phyloP scores from a whole-genome alignment of 78 protist species.

The Paratrimastix pyriformis region DNA sequence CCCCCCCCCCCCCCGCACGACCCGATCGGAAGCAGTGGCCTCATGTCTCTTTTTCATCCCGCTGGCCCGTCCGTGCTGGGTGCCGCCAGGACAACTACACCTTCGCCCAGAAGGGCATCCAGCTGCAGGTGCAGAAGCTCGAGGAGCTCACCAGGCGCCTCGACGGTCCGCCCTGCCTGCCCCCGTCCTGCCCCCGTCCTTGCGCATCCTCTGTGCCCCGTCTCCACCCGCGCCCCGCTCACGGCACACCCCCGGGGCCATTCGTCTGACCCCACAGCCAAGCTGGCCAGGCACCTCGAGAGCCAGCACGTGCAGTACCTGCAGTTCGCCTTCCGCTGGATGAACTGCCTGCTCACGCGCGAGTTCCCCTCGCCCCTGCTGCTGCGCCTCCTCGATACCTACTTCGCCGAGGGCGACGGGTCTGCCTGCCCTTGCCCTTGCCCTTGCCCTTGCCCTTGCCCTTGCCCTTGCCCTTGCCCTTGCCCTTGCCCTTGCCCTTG shows the following conservation, averaged over 20 bases:
- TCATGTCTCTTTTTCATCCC: neutral
- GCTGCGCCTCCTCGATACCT: conserved; percentile 77
- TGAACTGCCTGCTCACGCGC: conserved; percentile 87
- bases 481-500: no score
- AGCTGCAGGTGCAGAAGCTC: conserved; percentile 48
- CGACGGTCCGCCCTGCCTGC: conserved; percentile 22
- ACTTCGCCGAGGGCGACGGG: conserved; percentile 33
- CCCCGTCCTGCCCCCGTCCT: neutral
- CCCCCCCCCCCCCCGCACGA: no score
- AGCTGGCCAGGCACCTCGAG: conserved; percentile 52
- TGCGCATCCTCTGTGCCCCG: neutral
- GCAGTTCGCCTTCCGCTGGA: conserved; percentile 91
- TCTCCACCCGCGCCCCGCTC: neutral
- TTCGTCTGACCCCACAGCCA: neutral
- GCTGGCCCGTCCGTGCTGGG: neutral
- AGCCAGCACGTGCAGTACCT: conserved; percentile 50
- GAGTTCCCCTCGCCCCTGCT: conserved; percentile 58
- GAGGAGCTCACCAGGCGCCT: conserved; percentile 24
- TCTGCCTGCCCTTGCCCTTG: no score
- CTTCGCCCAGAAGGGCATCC: conserved; percentile 83
- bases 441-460: no score
- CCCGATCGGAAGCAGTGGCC: no score
- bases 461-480: no score
- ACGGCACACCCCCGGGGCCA: neutral
- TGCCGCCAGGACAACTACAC: conserved; percentile 73